Evolutionary conservation across 768 basidiomycete genomes (phyloP), one percentile per base, ranked within the genome.

Genomic region (Boletellus ananiceps): DNA sequence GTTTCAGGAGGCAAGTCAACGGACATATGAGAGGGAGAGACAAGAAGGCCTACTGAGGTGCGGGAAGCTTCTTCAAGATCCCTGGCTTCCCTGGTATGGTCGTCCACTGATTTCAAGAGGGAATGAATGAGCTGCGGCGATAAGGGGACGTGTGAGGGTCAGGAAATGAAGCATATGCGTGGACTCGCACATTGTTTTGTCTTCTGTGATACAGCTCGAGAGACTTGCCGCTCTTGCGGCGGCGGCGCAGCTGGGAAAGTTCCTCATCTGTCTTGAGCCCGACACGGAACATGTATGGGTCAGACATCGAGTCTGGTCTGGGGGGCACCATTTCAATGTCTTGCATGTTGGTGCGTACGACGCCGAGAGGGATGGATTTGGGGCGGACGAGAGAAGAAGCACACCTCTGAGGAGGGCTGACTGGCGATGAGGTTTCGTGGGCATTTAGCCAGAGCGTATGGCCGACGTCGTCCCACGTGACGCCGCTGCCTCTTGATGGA

Each of bases 101-200:
- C 83, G 32, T 92, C 88, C 81, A 98, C 86, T 1, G 93, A 81
- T 68, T 95, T 96, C 31, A 98, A 77, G 52, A 97, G 69, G n/a
- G 81, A 78, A n/a, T 71, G 64, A 54, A 98, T 95, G 51, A 93
- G 84, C 88, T 95, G 59, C 37, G 16, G 51, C n/a, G 41, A 54
- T 25, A 39, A 45, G 32, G 33, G 4, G 8, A 29, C 27, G 15
- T n/a, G 19, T 29, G 25, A 42, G 21, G 1, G 36, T 8, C 19
- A 29, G 27, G 36, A 29, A 40, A 51, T 40, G 46, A 43, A 14
- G 29, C 33, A 57, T 18, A 1, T 32, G 38, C 61, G 15, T 43
- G 19, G 25, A 29, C 25, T n/a, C 79, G 33, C 41, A 86, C 89
- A 54, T 81, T 69, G 71, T 93, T 93, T 65, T 93, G 87, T 52